phyloP scores from a whole-genome alignment of 345 rosid species.

The Citrus maxima region DNA sequence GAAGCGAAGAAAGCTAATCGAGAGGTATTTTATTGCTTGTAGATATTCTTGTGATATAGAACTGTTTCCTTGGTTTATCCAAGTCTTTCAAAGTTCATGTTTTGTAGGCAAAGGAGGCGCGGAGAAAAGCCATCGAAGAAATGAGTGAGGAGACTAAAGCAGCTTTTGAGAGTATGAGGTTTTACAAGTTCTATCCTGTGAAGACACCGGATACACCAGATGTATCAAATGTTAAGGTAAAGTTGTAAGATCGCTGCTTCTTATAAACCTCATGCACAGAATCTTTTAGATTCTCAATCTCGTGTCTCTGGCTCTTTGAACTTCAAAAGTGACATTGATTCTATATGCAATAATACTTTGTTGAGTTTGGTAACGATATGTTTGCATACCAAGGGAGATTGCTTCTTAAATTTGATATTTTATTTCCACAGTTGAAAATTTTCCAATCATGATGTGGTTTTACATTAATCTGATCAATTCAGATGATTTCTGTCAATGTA shows the following conservation, averaged over 20 bases:
- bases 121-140: slow-evolving; percentile 71
- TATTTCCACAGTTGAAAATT: neutral
- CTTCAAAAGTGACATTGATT: neutral
- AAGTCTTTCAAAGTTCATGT: slow-evolving; percentile 13
- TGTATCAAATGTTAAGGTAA: slow-evolving; percentile 67
- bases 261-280: neutral
- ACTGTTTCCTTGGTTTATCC: neutral
- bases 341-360: neutral
- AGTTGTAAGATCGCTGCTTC: neutral
- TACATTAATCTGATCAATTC: neutral
- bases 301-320: neutral
- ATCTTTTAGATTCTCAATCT: neutral
- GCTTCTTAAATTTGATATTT: neutral
- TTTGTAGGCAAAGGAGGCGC: slow-evolving; percentile 79
- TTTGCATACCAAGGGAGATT: neutral
- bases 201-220: slow-evolving; percentile 71
- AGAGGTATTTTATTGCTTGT: slow-evolving; percentile 45
- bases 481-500: neutral
- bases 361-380: neutral
- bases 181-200: slow-evolving; percentile 94
- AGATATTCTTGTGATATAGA: neutral
- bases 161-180: slow-evolving; percentile 67
- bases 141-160: slow-evolving; percentile 73
- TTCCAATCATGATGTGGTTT: neutral
- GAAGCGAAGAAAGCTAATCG: slow-evolving; percentile 85